Base-by-base conservation (phyloP, 83 land plant genomes). In the Picea mariana region DNA sequence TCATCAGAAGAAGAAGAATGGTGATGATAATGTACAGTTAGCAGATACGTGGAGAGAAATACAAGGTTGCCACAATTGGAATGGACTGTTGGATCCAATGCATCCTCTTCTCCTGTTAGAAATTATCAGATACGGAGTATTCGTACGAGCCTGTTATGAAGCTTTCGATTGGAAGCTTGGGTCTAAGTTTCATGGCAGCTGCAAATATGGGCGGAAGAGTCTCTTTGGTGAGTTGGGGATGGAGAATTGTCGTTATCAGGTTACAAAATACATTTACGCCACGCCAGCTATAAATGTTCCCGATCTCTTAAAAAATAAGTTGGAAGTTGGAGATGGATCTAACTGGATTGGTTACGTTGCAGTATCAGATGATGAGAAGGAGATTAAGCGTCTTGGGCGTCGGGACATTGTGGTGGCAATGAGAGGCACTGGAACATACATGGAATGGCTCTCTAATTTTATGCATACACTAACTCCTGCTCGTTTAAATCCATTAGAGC, bases 211-310 rank as follows among this genome's bases (percentile, higher is more conserved):
- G 27, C 87, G 80, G 82, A 79, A 75, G 52, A 86, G 31, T 68
- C 20, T 94, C 84, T 21, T 94, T 21, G 8, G 44, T 16, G 79
- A 85, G 55, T 82, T 86, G 2, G 93, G 92, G 23, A 16, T 92
- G 86, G 85, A 60, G 44, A n/a, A 82, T 20, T 81, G 84, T 34
- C 89, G 90, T 7, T 88, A 90, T 49, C 58, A 73, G 9, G 82
- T 90, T 77, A 89, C 95, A 64, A 87, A 87, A 78, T 93, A 91
- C 82, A 84, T 95, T 27, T 95, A 95, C 83, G 95, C 95, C 64
- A 91, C 91, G 0, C 82, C 93, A 0, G 85, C 88, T 71, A 81
- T 87, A 63, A 72, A 78, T 69, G 83, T 92, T 49, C 89, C 91
- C 12, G 67, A 69, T 23, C 82, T 79, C 18, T 40, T 82, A 24